Percentiles rank a stretch among this genome's conserved stretches.
These are phyloP conservation scores for Nemophila menziesii DNA, from an alignment of 257 asterid species.

Conservation along the genomic window DNA sequence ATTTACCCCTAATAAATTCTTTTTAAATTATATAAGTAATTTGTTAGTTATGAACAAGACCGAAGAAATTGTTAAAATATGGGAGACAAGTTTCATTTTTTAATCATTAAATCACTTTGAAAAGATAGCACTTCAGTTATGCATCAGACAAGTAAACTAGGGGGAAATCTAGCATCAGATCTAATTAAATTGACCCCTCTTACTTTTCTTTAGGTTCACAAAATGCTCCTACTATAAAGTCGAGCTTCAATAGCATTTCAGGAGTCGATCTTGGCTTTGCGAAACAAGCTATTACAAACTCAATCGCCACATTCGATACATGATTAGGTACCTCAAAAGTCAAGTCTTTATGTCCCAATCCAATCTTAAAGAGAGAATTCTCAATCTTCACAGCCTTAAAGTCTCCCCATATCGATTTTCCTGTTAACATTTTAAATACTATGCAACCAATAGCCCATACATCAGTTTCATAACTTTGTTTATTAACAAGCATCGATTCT, in stretches of 20 bases:
- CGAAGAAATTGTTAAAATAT: no score
- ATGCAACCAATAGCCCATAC: constrained; percentile 13
- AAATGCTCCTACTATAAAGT: constrained; percentile 14
- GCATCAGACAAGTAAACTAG: no score
- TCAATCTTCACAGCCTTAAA: background rate
- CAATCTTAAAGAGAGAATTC: constrained; percentile 6
- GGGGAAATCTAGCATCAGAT: no score
- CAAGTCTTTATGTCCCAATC: background rate
- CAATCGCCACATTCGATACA: constrained; percentile 12
- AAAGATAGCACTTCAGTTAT: no score
- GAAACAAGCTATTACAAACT: constrained; percentile 23
- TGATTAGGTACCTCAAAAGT: constrained; percentile 10
- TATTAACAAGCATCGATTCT: constrained; percentile 3
- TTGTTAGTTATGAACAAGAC: no score
- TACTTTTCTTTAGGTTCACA: no score
- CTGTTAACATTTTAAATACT: constrained; percentile 17
- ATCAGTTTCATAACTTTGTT: constrained; percentile 7
- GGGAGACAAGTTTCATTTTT: no score
- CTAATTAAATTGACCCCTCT: no score
- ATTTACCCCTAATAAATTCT: no score
- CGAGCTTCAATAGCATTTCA: constrained; percentile 23
- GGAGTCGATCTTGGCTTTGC: constrained; percentile 15
- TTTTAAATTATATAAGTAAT: no score
- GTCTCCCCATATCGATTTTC: constrained; percentile 6
- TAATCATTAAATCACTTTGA: no score